Percentiles rank a stretch among this genome's conserved stretches.
phyloP scores from a whole-genome alignment of 805 yeast species.

The Suhomyces sp. region DNA sequence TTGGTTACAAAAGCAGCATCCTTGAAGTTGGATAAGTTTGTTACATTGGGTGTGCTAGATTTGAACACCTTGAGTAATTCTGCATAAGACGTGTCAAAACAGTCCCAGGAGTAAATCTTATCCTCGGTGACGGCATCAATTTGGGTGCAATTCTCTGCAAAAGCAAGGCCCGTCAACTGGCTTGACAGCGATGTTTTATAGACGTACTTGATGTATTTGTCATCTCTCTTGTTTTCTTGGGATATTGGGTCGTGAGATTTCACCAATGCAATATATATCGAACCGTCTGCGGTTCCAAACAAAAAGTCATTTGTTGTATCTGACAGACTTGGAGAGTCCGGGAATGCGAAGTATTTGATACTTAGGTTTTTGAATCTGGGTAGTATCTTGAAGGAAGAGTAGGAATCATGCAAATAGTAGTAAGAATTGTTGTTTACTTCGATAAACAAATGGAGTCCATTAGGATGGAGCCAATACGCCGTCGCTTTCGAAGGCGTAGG shows the following conservation, averaged over 20 bases:
- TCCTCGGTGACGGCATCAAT: conserved; percentile 20
- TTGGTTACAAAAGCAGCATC: conserved; percentile 14
- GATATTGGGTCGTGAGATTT: conserved; percentile 26
- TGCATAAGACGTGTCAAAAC: conserved; percentile 26
- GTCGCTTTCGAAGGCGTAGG: conserved; percentile 14
- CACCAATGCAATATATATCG: conserved; percentile 23
- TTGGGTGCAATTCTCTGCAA: conserved; percentile 19
- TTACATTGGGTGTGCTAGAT: conserved; percentile 11
- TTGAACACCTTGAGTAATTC: conserved; percentile 31
- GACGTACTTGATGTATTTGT: conserved; percentile 29
- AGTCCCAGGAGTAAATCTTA: conserved; percentile 30
- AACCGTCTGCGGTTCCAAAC: conserved; percentile 27
- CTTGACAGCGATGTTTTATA: conserved; percentile 14
- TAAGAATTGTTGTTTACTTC: conserved; percentile 23
- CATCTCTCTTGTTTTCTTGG: conserved; percentile 33
- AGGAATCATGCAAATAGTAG: conserved; percentile 31
- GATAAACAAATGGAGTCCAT: conserved; percentile 32
- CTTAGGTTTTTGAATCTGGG: conserved; percentile 30
- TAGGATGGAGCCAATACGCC: conserved; percentile 37
- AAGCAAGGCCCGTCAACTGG: conserved; percentile 16
- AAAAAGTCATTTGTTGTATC: conserved; percentile 30
- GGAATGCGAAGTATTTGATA: conserved; percentile 24
- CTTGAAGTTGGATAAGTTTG: conserved; percentile 1
- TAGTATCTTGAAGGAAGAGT: conserved; percentile 31
- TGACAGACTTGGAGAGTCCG: conserved; percentile 1